These are phyloP conservation scores for Hypoxylon sp. DNA, from an alignment of 2,329 filamentous ascomycete species.

Conservation along the genomic window DNA sequence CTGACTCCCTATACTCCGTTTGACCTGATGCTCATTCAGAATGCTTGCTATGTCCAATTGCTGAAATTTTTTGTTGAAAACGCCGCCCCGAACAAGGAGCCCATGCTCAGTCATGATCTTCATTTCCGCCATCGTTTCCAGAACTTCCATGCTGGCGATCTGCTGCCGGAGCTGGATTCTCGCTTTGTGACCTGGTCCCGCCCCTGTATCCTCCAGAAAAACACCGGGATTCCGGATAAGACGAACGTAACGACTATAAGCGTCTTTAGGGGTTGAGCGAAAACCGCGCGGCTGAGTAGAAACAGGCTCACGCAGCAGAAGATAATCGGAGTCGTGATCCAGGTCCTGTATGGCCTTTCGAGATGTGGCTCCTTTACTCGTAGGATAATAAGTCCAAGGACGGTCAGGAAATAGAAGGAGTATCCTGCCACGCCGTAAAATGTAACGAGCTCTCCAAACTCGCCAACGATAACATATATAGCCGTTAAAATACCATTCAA, in stretches of 20 bases:
- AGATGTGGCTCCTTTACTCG: slow-evolving; percentile 88
- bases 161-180: slow-evolving; percentile 55
- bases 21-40: slow-evolving; percentile 37
- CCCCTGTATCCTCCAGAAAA: slow-evolving; percentile 85
- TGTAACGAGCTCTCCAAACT: slow-evolving; percentile 91
- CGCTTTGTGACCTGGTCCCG: slow-evolving; percentile 67
- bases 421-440: slow-evolving; percentile 99
- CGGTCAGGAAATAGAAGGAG: slow-evolving; percentile 96
- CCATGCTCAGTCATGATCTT: slow-evolving; percentile 41
- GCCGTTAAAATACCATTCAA: slow-evolving; percentile 83
- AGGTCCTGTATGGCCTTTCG: slow-evolving; percentile 92
- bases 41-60: slow-evolving; percentile 40
- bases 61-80: slow-evolving; percentile 31
- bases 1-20: slow-evolving; percentile 34
- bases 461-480: slow-evolving; percentile 86
- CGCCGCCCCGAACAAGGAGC: slow-evolving; percentile 27
- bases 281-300: slow-evolving; percentile 87
- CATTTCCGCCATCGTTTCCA: slow-evolving; percentile 64
- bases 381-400: slow-evolving; percentile 91
- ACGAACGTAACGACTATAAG: slow-evolving; percentile 89
- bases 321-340: slow-evolving; percentile 97
- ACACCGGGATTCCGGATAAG: slow-evolving; percentile 85
- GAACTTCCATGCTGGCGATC: slow-evolving; percentile 70
- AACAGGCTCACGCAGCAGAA: slow-evolving; percentile 99
- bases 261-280: slow-evolving; percentile 92